These are phyloP conservation scores for Chlamydomonas reinhardtii DNA, from an alignment of 163 green algal genomes.

Conservation along the genomic window DNA sequence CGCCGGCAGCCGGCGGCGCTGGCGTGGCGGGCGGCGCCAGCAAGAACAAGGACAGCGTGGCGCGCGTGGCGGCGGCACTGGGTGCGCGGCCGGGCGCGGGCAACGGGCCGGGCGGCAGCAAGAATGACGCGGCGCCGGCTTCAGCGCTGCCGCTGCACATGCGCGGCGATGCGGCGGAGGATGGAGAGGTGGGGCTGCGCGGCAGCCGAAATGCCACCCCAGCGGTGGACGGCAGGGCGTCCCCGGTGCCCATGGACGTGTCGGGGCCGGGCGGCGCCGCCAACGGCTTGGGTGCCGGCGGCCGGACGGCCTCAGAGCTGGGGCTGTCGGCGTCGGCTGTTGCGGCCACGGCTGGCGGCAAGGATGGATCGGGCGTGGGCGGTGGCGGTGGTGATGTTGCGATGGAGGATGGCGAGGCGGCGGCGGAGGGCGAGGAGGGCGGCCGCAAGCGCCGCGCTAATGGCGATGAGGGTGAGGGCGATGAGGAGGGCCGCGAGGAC, in stretches of 20 bases:
- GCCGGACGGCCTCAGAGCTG: too few species aligned
- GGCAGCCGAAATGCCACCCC: slow-evolving; percentile 19
- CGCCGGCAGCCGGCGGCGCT: background rate
- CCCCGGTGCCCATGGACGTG: too few species aligned
- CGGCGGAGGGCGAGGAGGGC: slow-evolving; percentile 39
- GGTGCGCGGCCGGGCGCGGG: background rate
- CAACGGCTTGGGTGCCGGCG: too few species aligned
- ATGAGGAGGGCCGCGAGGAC: background rate
- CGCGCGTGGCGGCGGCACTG: background rate
- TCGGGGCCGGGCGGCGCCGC: too few species aligned
- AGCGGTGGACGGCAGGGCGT: background rate
- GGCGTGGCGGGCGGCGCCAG: background rate
- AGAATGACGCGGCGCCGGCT: background rate
- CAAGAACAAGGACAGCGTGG: background rate
- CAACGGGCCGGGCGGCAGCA: background rate
- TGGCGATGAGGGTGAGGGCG: slow-evolving; percentile 1
- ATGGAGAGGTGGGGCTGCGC: slow-evolving; percentile 21
- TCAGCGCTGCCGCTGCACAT: slow-evolving; percentile 13
- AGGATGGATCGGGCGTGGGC: background rate
- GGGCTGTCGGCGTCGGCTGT: too few species aligned
- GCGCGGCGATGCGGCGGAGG: slow-evolving; percentile 7
- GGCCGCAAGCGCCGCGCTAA: background rate
- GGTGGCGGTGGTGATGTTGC: background rate
- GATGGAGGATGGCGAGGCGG: slow-evolving; percentile 35
- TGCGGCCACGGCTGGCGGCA: background rate